Evolutionary conservation across 345 rosid genomes (phyloP).

Genomic region (Syzygium grande): DNA sequence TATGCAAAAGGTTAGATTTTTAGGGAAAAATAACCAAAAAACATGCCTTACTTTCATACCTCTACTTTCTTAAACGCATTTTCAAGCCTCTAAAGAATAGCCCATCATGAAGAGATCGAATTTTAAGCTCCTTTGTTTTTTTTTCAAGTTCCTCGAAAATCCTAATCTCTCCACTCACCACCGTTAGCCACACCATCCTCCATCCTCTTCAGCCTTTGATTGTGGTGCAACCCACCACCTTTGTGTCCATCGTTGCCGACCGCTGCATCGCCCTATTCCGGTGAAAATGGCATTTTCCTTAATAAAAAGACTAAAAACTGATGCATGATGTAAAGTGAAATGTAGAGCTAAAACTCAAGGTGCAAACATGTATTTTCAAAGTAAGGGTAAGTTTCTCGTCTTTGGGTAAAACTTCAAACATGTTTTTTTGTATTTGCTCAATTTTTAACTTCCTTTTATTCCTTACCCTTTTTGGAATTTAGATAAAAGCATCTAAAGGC

Average conservation of each 20-base stretch:
- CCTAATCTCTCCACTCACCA: background rate
- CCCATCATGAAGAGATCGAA: background rate
- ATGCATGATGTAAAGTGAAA: background rate
- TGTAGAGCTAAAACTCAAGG: background rate
- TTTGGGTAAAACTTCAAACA: background rate
- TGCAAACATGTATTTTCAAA: background rate
- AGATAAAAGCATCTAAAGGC: background rate
- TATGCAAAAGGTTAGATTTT: background rate
- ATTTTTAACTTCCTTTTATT: background rate
- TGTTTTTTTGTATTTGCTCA: background rate
- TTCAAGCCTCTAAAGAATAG: background rate
- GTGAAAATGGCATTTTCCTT: background rate
- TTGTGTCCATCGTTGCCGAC: background rate
- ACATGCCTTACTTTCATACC: background rate
- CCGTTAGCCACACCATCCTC: background rate
- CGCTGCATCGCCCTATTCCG: background rate
- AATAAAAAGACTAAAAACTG: background rate
- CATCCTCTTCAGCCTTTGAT: background rate
- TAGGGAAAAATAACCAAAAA: background rate
- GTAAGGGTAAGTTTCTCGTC: background rate
- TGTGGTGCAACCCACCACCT: background rate
- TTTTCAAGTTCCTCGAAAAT: background rate
- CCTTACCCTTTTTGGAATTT: background rate
- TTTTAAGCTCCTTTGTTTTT: background rate
- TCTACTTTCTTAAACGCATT: background rate